Evolutionary conservation across 2,329 filamentous ascomycete species (phyloP).

Genomic region (Cadophora malorum): DNA sequence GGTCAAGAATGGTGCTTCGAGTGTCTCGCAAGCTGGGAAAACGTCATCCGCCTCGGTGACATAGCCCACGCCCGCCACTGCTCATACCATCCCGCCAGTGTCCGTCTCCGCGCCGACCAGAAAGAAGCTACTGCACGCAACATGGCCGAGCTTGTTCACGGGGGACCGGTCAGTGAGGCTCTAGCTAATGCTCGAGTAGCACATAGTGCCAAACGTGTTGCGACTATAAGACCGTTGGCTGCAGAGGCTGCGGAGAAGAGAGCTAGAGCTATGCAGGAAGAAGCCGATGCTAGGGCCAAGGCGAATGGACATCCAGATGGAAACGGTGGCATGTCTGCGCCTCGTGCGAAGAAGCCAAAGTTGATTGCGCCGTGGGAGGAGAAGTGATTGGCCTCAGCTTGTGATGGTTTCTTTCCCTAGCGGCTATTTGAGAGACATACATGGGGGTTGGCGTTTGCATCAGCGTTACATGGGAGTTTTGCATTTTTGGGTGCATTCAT

Average conservation of each 20-base stretch:
- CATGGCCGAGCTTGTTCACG: constrained; percentile 32
- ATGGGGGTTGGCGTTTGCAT: constrained; percentile 2
- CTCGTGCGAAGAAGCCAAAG: constrained; percentile 8
- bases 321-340: no score
- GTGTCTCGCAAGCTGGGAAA: constrained; percentile 36
- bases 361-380: constrained; percentile 25
- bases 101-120: constrained; percentile 17
- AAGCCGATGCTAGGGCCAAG: not conserved
- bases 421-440: not conserved
- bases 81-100: constrained; percentile 24
- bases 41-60: constrained; percentile 33
- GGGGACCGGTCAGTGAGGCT: constrained; percentile 31
- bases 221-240: constrained; percentile 28
- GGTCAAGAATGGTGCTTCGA: constrained; percentile 38
- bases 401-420: not conserved
- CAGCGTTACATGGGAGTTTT: not conserved
- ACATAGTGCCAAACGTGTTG: constrained; percentile 24
- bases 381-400: constrained; percentile 11
- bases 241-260: constrained; percentile 31
- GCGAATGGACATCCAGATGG: not conserved
- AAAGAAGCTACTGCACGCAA: constrained; percentile 1
- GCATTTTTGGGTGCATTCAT: not conserved
- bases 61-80: constrained; percentile 33
- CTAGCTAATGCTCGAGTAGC: constrained; percentile 25
- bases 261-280: constrained; percentile 11